phyloP scores from a whole-genome alignment of 192 early-diverging fungal species.

The Mortierella antarctica region DNA sequence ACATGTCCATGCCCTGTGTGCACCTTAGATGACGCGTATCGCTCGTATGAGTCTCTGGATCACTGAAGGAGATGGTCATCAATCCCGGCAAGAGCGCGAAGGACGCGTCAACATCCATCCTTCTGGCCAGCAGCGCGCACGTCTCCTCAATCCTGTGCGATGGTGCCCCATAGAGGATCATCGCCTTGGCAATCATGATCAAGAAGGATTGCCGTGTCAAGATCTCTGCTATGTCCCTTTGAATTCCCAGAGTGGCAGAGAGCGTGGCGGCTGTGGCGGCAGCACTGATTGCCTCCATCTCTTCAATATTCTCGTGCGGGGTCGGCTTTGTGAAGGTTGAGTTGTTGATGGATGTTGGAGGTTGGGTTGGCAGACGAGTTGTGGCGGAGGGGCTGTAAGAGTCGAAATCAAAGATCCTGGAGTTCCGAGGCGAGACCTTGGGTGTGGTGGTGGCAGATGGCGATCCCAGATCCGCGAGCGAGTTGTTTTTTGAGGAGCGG shows the following conservation, averaged over 20 bases:
- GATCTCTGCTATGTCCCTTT: constrained; percentile 71
- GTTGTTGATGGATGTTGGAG: constrained; percentile 28
- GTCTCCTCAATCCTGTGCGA: constrained; percentile 75
- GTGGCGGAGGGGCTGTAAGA: not conserved
- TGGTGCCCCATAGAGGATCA: constrained; percentile 77
- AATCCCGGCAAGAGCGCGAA: constrained; percentile 77
- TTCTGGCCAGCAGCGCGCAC: constrained; percentile 42
- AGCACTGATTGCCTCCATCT: constrained; percentile 43
- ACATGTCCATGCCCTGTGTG: constrained; percentile 73
- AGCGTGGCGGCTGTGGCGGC: constrained; percentile 24
- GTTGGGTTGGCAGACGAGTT: constrained; percentile 35
- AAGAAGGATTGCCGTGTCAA: constrained; percentile 75
- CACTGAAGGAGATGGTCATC: constrained; percentile 79
- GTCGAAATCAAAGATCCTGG: constrained; percentile 38
- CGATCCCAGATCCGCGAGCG: constrained; percentile 18
- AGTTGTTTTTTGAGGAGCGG: constrained; percentile 47
- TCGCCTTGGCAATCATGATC: constrained; percentile 67
- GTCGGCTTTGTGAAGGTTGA: not conserved
- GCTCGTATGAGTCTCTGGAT: constrained; percentile 78
- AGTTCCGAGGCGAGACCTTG: constrained; percentile 33
- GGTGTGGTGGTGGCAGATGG: constrained; percentile 34
- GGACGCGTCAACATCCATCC: constrained; percentile 71
- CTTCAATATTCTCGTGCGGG: constrained; percentile 24
- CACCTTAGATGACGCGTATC: constrained; percentile 77
- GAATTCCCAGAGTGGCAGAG: constrained; percentile 31